phyloP scores from a whole-genome alignment of 768 basidiomycete species.

The Rhodotorula diobovata region DNA sequence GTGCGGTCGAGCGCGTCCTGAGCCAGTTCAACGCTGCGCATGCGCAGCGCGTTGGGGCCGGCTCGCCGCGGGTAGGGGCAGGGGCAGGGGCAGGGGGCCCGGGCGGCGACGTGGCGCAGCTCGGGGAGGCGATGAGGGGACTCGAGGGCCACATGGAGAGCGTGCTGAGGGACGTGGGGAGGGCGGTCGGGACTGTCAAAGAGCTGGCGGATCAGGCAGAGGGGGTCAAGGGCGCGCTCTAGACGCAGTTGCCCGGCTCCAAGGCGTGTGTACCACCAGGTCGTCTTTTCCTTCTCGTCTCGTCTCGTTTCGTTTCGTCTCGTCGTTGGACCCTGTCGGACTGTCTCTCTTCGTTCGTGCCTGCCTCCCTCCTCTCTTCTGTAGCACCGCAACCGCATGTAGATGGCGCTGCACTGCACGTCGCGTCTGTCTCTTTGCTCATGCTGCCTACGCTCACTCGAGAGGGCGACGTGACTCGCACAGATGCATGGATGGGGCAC shows the following conservation, averaged over 20 bases:
- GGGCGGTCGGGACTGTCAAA: not conserved
- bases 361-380: too few species aligned
- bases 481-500: too few species aligned
- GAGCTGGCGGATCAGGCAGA: slow-evolving; percentile 10
- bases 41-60: not conserved
- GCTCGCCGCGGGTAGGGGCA: not conserved
- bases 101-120: slow-evolving; percentile 1
- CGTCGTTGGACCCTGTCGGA: too few species aligned
- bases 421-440: too few species aligned
- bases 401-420: too few species aligned
- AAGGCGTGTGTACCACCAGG: not conserved
- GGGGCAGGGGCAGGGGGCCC: too few species aligned
- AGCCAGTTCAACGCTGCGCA: slow-evolving; percentile 24
- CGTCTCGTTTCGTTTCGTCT: too few species aligned
- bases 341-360: too few species aligned
- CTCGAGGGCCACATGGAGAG: slow-evolving; percentile 10
- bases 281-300: not conserved
- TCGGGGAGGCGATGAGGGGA: not conserved
- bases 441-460: too few species aligned
- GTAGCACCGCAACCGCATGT: too few species aligned
- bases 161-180: not conserved
- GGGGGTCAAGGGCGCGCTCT: slow-evolving; percentile 7
- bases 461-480: too few species aligned
- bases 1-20: slow-evolving; percentile 21
- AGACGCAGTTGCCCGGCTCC: not conserved